phyloP scores from a whole-genome alignment of 805 yeast species.

The Candida adriatica region DNA sequence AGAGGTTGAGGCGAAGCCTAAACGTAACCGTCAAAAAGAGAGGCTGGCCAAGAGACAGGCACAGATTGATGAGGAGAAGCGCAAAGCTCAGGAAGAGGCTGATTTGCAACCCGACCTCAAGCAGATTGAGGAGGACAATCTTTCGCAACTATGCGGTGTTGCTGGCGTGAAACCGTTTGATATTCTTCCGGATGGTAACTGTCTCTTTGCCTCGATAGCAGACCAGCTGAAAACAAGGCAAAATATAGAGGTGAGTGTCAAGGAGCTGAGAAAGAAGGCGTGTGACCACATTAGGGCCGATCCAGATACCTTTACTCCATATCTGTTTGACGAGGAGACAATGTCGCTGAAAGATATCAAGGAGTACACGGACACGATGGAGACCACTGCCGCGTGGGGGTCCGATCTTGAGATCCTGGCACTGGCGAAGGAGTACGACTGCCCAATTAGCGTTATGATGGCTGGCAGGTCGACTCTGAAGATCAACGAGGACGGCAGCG shows the following conservation, averaged over 20 bases:
- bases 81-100: constrained; percentile 71
- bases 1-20: constrained; percentile 31
- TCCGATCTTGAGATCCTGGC: constrained; percentile 91
- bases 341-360: constrained; percentile 56
- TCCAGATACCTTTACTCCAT: constrained; percentile 71
- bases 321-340: constrained; percentile 73
- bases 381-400: constrained; percentile 89
- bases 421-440: constrained; percentile 58
- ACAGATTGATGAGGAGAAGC: constrained; percentile 51
- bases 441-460: constrained; percentile 71
- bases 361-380: constrained; percentile 62
- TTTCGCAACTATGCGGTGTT: constrained; percentile 44
- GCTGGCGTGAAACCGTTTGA: constrained; percentile 52
- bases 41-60: constrained; percentile 71
- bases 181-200: constrained; percentile 89
- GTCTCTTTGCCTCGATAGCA: constrained; percentile 77
- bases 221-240: constrained; percentile 68
- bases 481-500: constrained; percentile 47
- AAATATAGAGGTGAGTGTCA: constrained; percentile 29
- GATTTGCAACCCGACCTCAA: constrained; percentile 57
- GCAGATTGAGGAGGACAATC: constrained; percentile 62
- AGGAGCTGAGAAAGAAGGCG: constrained; percentile 55
- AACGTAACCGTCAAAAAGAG: constrained; percentile 81
- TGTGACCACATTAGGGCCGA: constrained; percentile 59
- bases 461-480: constrained; percentile 65